phyloP scores from a whole-genome alignment of 176 grass and related monocot genomes.

The Panicum miliaceum region DNA sequence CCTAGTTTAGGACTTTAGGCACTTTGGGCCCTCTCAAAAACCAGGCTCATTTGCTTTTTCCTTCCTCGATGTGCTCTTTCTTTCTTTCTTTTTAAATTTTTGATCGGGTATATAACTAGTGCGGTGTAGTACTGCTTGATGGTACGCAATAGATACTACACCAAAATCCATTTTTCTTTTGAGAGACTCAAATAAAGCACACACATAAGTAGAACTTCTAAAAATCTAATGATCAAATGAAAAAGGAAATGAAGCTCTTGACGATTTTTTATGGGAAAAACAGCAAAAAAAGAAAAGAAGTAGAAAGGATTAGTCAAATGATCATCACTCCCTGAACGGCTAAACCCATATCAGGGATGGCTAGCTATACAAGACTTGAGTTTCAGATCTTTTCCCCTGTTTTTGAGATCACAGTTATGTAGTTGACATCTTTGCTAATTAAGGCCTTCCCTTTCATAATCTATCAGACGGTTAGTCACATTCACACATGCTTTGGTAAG shows the following conservation, averaged over 20 bases:
- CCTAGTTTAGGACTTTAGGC: slow-evolving; percentile 38
- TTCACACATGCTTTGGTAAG: background rate
- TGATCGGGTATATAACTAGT: background rate
- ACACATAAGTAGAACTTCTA: background rate
- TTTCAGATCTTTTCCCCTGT: background rate
- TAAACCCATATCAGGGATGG: background rate
- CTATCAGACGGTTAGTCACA: background rate
- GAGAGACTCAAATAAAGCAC: background rate
- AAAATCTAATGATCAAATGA: background rate
- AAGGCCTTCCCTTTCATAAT: background rate
- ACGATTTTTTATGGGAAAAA: background rate
- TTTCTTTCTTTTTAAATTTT: background rate
- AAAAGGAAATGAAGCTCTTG: background rate
- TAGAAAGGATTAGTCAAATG: background rate
- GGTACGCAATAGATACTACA: slow-evolving; percentile 19
- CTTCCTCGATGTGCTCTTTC: slow-evolving; percentile 16
- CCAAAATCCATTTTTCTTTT: background rate
- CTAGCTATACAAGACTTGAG: background rate
- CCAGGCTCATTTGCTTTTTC: background rate
- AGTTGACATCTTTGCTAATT: background rate
- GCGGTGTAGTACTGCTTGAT: slow-evolving; percentile 2
- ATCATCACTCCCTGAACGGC: background rate
- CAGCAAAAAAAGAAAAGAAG: background rate
- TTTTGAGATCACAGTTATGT: background rate
- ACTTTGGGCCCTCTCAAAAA: slow-evolving; percentile 41